Evolutionary conservation across 768 basidiomycete genomes (phyloP), one percentile per base, ranked within the genome.

Genomic region (Mycena capillaripes): DNA sequence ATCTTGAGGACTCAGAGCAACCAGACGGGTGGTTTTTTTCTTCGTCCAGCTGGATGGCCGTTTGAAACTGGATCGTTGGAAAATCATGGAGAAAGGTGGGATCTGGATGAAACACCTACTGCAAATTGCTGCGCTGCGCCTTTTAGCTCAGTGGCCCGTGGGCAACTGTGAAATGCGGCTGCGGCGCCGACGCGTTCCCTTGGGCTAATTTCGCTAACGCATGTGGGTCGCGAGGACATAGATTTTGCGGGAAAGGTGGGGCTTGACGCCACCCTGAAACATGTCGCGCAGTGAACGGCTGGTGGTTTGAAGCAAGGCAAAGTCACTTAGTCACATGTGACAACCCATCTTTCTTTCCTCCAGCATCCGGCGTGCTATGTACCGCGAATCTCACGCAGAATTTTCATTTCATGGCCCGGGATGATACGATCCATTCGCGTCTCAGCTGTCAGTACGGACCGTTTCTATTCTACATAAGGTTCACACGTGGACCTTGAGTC

Each of bases 131-230:
- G 66, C 59, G 57, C 65, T 59, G 62, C 44, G 50, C 38, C 67
- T 75, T 71, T 71, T 75, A 72, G 74, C 70, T 27, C 40, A 27
- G 10, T 69, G n/a, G n/a, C n/a, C n/a, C n/a, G n/a, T n/a, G 69
- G 19, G 52, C 36, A n/a, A 57, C 36, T 17, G 56, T 29, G 53
- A 67, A 68, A 62, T 60, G 71, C 50, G 71, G 48, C 66, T 63
- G 66, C 60, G 65, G 69, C 61, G 21, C 42, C 34, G 61, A 50
- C 64, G 44, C 56, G n/a, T 27, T 66, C 19, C 52, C 52, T 62
- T 55, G 36, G 23, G 14, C 55, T 42, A 62, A 29, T 29, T 27
- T 60, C 12, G 17, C 38, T 36, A 27, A 40, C 71, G 66, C 71
- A 44, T 72, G 71, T 34, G 4, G 25, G 52, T 38, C 71, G 71